Conservation (phyloP, 192 early-diverging fungal species). For the Podila horticola region DNA sequence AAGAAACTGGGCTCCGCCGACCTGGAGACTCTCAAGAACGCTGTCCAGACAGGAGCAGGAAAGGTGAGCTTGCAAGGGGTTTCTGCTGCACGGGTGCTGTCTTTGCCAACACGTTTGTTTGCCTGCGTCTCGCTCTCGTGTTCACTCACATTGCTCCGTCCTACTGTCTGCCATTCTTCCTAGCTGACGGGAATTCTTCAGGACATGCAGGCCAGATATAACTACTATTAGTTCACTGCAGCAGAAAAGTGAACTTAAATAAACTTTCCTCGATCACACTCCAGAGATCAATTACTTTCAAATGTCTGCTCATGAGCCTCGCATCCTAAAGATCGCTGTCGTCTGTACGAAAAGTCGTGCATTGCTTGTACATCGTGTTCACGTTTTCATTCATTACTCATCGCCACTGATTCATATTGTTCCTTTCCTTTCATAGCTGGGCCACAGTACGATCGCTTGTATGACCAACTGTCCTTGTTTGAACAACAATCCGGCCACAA, state of each 20-base stretch:
- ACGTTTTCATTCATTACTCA: too few relatives aligned
- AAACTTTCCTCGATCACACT: neutral
- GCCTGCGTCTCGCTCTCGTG: neutral
- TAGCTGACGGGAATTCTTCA: conserved; percentile 41
- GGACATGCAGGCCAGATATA: conserved; percentile 42
- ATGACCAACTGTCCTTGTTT: conserved; percentile 18
- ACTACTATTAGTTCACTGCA: conserved; percentile 19
- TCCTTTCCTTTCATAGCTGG: conserved; percentile 3
- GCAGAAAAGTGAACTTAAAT: neutral
- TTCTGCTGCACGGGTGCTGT: too few relatives aligned
- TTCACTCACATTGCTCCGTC: neutral
- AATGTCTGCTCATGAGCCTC: neutral
- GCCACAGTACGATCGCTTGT: conserved; percentile 35
- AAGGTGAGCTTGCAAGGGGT: conserved; percentile 10
- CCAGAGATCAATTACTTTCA: neutral
- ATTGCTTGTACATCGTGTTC: neutral
- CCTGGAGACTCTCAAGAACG: conserved; percentile 41
- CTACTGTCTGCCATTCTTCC: too few relatives aligned
- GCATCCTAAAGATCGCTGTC: conserved; percentile 34
- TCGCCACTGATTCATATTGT: too few relatives aligned
- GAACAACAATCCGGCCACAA: conserved; percentile 22
- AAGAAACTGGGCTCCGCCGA: conserved; percentile 43
- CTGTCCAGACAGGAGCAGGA: conserved; percentile 43
- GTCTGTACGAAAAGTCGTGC: conserved; percentile 7
- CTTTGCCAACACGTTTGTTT: neutral